Percentiles rank a stretch among this genome's conserved stretches.
phyloP scores from a whole-genome alignment of 2,329 filamentous ascomycete genomes.

The Sporothrix brasiliensis region DNA sequence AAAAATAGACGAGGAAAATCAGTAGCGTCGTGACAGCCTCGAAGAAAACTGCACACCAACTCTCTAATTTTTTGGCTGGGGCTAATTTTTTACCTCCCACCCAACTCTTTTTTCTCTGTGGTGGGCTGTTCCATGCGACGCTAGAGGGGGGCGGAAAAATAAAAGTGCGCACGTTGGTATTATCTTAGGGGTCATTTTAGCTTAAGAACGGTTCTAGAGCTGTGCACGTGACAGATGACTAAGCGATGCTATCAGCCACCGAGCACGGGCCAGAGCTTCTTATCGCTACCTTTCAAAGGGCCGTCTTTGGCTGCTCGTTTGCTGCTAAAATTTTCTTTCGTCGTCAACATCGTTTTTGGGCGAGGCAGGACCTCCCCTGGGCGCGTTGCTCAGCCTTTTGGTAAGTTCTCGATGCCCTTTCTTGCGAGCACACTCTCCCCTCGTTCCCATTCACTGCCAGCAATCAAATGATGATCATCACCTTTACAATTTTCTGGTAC shows the following conservation, averaged over 20 bases:
- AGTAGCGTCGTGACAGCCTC: not conserved
- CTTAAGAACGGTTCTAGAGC: not conserved
- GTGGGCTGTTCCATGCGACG: not conserved
- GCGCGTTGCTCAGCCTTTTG: not conserved
- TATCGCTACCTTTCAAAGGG: conserved; percentile 23
- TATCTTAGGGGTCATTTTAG: conserved; percentile 1
- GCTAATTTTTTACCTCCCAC: conserved; percentile 25
- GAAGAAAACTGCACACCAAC: conserved; percentile 31
- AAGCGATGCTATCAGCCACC: not conserved
- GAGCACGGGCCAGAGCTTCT: not conserved
- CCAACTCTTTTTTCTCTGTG: not conserved
- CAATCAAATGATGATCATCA: conserved; percentile 69
- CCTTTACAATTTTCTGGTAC: conserved; percentile 83
- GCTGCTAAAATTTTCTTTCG: conserved; percentile 15
- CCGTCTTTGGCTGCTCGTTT: not conserved
- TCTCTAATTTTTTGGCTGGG: conserved; percentile 28
- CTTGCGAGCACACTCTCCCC: not conserved
- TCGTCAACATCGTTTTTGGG: conserved; percentile 15
- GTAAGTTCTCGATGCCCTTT: conserved; percentile 26
- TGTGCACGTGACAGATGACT: conserved; percentile 13
- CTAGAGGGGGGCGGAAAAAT: conserved; percentile 18
- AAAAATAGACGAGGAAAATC: conserved; percentile 28
- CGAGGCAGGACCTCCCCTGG: conserved; percentile 1
- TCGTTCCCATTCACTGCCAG: conserved; percentile 1
- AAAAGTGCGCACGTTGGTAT: not conserved